A percentile compares a stretch with the other conserved stretches of the same genome.
Evolutionary conservation across 495 filamentous ascomycete species (phyloP).

Genomic region (Penicillium riverlandense): DNA sequence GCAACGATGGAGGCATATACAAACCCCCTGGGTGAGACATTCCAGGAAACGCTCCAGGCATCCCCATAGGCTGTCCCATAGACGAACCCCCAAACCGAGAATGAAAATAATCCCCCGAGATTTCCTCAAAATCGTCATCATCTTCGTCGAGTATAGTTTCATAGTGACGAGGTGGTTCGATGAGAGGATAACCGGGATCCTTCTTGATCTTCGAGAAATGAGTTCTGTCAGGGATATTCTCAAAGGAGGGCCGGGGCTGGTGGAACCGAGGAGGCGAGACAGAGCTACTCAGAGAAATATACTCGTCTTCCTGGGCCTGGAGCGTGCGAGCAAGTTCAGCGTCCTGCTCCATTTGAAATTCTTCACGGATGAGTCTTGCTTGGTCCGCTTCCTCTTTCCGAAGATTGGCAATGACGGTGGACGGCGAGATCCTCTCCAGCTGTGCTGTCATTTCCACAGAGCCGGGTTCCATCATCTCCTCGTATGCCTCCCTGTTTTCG

Average conservation of each 20-base stretch:
- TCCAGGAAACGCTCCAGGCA: background rate
- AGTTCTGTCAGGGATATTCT: constrained; percentile 6
- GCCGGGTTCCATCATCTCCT: constrained; percentile 1
- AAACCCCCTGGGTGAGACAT: too few relatives aligned
- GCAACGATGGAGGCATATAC: too few relatives aligned
- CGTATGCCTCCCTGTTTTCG: background rate
- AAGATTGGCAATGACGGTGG: constrained; percentile 21
- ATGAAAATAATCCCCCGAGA: constrained; percentile 9
- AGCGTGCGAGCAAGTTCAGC: constrained; percentile 41
- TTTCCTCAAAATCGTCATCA: constrained; percentile 19
- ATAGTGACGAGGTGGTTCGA: too few relatives aligned
- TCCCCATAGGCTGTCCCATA: background rate
- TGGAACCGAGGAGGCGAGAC: too few relatives aligned
- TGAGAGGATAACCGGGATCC: too few relatives aligned
- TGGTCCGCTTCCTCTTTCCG: constrained; percentile 26
- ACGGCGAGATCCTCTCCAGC: constrained; percentile 13
- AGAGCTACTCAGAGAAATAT: too few relatives aligned
- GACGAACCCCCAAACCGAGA: constrained; percentile 3
- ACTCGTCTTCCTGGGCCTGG: constrained; percentile 10
- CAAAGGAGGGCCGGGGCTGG: too few relatives aligned
- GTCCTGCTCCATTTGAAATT: constrained; percentile 25
- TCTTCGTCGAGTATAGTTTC: background rate
- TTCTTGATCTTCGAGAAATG: background rate
- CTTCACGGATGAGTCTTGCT: constrained; percentile 1
- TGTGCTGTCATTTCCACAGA: background rate